Percentiles rank a stretch among this genome's conserved stretches.
Conservation (phyloP, 768 basidiomycete genomes). For the Boletus sp. region DNA sequence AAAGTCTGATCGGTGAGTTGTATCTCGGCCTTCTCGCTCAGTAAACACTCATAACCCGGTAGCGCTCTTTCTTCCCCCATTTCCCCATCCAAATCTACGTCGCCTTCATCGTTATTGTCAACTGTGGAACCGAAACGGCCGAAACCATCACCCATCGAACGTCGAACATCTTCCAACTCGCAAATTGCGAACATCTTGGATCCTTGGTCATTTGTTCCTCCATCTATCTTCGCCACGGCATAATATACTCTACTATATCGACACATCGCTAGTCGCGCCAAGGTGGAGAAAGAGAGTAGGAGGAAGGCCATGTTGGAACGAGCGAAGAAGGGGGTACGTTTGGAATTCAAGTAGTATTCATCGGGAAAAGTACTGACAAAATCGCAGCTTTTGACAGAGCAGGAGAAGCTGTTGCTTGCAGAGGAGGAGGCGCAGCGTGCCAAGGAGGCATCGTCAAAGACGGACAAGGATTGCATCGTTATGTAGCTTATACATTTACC, state of each 20-base stretch:
- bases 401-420: constrained; percentile 61
- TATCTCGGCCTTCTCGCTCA: constrained; percentile 26
- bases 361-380: background rate
- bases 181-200: constrained; percentile 36
- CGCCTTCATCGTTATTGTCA: background rate
- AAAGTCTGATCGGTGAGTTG: constrained; percentile 63
- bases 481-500: constrained; percentile 42
- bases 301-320: constrained; percentile 69
- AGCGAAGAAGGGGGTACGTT: constrained; percentile 71
- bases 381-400: constrained; percentile 55
- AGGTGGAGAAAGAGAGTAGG: constrained; percentile 69
- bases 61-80: constrained; percentile 39
- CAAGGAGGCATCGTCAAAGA: constrained; percentile 26
- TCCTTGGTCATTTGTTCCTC: constrained; percentile 58
- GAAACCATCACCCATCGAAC: constrained; percentile 14
- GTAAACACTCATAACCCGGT: constrained; percentile 66
- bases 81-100: constrained; percentile 21
- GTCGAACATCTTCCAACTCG: constrained; percentile 34
- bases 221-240: constrained; percentile 63
- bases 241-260: constrained; percentile 39
- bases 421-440: constrained; percentile 46
- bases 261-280: constrained; percentile 55
- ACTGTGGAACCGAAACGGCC: constrained; percentile 19
- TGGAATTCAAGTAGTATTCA: background rate
- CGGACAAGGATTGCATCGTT: constrained; percentile 51